Percentiles rank a stretch among this genome's conserved stretches.
phyloP scores from a whole-genome alignment of 176 grass and related monocot species.

The Melocanna baccifera region DNA sequence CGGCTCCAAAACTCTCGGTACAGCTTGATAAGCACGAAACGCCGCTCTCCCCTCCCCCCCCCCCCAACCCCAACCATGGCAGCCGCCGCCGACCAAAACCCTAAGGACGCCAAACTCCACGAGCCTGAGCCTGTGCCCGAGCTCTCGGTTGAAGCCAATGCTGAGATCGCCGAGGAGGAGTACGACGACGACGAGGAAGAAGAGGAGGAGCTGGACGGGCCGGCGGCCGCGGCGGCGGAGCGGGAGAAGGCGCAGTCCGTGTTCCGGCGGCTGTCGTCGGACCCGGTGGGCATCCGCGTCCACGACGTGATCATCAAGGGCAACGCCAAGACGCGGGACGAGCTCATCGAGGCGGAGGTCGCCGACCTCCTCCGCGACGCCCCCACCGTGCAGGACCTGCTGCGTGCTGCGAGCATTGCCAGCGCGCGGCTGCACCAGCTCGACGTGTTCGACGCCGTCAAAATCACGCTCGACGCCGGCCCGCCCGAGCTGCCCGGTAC shows the following conservation, averaged over 20 bases:
- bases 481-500: conserved; percentile 77
- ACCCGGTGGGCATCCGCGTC: conserved; percentile 67
- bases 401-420: conserved; percentile 58
- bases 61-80: conserved; percentile 38
- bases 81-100: conserved; percentile 47
- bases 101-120: conserved; percentile 18
- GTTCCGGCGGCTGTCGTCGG: conserved; percentile 43
- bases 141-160: not conserved
- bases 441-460: too few species aligned
- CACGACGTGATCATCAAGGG: conserved; percentile 90
- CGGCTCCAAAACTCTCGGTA: not conserved
- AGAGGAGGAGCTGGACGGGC: conserved; percentile 52
- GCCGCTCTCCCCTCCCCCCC: not conserved
- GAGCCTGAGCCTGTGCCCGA: too few species aligned
- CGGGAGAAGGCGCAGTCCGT: conserved; percentile 54
- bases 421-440: conserved; percentile 58
- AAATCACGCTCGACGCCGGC: conserved; percentile 93
- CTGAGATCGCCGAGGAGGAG: conserved; percentile 26
- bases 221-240: conserved; percentile 32
- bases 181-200: conserved; percentile 34
- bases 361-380: conserved; percentile 55
- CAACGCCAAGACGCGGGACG: conserved; percentile 75
- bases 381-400: conserved; percentile 71
- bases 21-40: not conserved
- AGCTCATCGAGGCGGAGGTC: conserved; percentile 85